Evolutionary conservation across 169 alveolate genomes (phyloP).

Genomic region (Eimeria acervulina): DNA sequence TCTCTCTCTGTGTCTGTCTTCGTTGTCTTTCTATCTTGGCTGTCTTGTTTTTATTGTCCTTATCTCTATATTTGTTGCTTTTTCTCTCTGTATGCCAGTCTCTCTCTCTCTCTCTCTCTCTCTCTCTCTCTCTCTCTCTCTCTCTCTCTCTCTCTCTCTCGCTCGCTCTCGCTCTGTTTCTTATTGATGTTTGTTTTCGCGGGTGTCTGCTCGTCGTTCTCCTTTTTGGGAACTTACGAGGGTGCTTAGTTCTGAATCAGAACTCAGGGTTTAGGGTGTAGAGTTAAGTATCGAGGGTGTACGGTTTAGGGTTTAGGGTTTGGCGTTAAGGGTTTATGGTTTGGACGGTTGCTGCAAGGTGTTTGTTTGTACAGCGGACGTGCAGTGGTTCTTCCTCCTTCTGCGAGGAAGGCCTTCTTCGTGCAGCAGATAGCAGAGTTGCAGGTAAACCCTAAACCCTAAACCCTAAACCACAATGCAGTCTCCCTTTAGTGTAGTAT

Average conservation of each 20-base stretch:
- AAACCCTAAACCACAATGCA: neutral
- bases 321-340: neutral
- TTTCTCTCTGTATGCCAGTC: too few species aligned
- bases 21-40: neutral
- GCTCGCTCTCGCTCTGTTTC: too few species aligned
- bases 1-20: too few species aligned
- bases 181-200: too few species aligned
- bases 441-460: constrained; percentile 24
- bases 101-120: too few species aligned
- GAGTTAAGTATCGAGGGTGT: neutral
- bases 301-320: neutral
- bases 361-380: neutral
- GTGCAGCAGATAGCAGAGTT: constrained; percentile 11
- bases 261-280: neutral
- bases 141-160: too few species aligned
- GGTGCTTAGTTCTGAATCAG: neutral
- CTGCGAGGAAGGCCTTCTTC: constrained; percentile 35
- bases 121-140: too few species aligned
- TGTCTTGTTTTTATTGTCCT: too few species aligned
- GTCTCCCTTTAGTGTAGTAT: neutral
- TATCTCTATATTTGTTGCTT: too few species aligned
- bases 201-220: too few species aligned
- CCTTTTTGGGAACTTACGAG: neutral
- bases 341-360: neutral
- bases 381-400: constrained; percentile 15